Evolutionary conservation across 2,329 filamentous ascomycete species (phyloP), one percentile per base, ranked within the genome.

Genomic region (Diaporthe humulicola): DNA sequence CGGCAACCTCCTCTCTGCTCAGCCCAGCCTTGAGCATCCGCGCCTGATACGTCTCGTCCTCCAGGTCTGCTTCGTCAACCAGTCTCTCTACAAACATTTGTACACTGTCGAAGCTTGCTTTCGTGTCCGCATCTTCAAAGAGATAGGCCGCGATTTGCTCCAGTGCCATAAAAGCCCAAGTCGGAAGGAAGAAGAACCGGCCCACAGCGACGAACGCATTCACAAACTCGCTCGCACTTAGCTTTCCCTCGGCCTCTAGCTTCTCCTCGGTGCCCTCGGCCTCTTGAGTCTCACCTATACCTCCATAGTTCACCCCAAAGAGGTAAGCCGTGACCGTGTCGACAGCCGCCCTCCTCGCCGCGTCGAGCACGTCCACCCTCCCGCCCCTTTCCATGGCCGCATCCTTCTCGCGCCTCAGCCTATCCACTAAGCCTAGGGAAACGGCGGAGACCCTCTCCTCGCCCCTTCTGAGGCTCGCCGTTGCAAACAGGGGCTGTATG

Each of bases 271-370:
- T 52, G 19, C 4, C 19, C 45, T 52, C 70, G 25, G 70, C 71
- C 71, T 10, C 25, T 15, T 45, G 48, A 30, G 12, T 9, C 45
- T 52, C 70, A 4, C 4, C 36, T 4, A 74, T 40, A 1, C 72
- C 66, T 3, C 78, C 78, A 78, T 90, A 92, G 15, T 84, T 83
- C 70, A 85, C 82, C 1, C 84, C 84, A 74, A 91, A 90, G 1
- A 91, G 81, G 81, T 91, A 90, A 6, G 84, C 85, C 4, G 86
- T 87, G 0, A 90, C 87, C 6, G 85, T 86, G 80, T 91, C 90
- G 4, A 91, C 81, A 8, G 89, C 88, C 75, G 91, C 33, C 79
- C 84, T 85, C 66, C 88, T 82, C 3, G 85, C 80, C 36, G 89
- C 75, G 76, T 88, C 87, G 70, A 91, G 80, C 12, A 90, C 80